Evolutionary conservation across 495 filamentous ascomycete species (phyloP).

Genomic region (Lepidopterella palustris): DNA sequence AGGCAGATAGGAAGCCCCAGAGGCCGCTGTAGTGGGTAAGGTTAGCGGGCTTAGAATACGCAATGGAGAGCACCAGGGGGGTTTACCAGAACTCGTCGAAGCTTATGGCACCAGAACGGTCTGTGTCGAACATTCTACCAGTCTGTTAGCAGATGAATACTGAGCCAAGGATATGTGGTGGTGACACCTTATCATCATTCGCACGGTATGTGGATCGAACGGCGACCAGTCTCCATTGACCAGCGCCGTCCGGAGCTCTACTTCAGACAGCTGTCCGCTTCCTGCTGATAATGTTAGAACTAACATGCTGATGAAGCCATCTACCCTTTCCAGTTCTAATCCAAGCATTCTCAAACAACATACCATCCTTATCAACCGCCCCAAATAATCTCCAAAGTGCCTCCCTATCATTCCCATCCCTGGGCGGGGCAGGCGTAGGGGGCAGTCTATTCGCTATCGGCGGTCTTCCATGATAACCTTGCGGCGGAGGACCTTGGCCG

Average conservation of each 20-base stretch:
- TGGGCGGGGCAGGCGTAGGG: conserved; percentile 57
- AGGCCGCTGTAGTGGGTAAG: conserved; percentile 48
- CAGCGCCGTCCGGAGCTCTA: conserved; percentile 81
- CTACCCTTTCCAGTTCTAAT: background rate
- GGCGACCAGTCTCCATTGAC: conserved; percentile 94
- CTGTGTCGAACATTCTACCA: conserved; percentile 81
- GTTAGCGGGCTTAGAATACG: conserved; percentile 3
- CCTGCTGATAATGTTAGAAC: conserved; percentile 40
- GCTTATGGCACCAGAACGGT: conserved; percentile 79
- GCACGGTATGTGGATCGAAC: conserved; percentile 93
- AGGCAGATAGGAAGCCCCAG: conserved; percentile 91
- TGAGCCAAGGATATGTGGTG: background rate
- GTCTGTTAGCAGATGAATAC: background rate
- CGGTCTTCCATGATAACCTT: conserved; percentile 42
- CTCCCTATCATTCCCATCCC: conserved; percentile 55
- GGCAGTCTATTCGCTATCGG: conserved; percentile 56
- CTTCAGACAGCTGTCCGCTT: conserved; percentile 75
- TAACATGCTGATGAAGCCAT: background rate
- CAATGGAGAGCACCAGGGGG: background rate
- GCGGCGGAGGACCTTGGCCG: conserved; percentile 51
- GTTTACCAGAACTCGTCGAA: conserved; percentile 85
- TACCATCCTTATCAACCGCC: conserved; percentile 79
- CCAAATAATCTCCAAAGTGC: conserved; percentile 80
- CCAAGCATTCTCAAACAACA: conserved; percentile 7
- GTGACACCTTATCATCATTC: conserved; percentile 74